Conservation (phyloP, 371 early-diverging fungal species). For the Lichtheimia ramosa region DNA sequence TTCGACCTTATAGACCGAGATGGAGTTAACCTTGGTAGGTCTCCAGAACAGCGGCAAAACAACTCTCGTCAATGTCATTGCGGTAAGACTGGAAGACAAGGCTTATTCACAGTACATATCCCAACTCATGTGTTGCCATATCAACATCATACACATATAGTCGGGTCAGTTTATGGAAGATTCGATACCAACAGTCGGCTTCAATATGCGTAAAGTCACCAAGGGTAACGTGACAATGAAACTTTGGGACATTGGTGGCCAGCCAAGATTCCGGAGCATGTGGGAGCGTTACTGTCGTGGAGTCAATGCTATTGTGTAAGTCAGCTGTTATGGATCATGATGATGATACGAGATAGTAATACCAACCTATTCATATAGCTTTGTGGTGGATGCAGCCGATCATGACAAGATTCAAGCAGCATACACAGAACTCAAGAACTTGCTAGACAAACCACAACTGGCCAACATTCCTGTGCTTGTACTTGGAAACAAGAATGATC, state of each 20-base stretch:
- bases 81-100: slow-evolving; percentile 60
- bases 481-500: slow-evolving; percentile 99
- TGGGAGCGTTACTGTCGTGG: slow-evolving; percentile 97
- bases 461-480: slow-evolving; percentile 95
- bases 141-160: slow-evolving; percentile 30
- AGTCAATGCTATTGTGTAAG: slow-evolving; percentile 97
- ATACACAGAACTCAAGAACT: slow-evolving; percentile 83
- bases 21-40: slow-evolving; percentile 97
- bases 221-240: slow-evolving; percentile 96
- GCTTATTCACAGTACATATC: background rate
- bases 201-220: slow-evolving; percentile 96
- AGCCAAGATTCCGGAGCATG: slow-evolving; percentile 95
- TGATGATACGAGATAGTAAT: slow-evolving; percentile 1
- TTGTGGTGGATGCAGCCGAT: slow-evolving; percentile 97
- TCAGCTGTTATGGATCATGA: background rate
- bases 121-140: background rate
- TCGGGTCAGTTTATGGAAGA: slow-evolving; percentile 96
- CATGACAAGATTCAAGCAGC: slow-evolving; percentile 90
- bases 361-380: slow-evolving; percentile 46
- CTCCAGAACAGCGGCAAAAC: slow-evolving; percentile 98
- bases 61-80: slow-evolving; percentile 96
- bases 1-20: slow-evolving; percentile 66
- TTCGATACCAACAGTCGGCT: slow-evolving; percentile 97
- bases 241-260: slow-evolving; percentile 98
- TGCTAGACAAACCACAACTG: slow-evolving; percentile 91